A percentile compares a stretch with the other conserved stretches of the same genome.
These are phyloP conservation scores for Sugiyamaella grinbergsii DNA, from an alignment of 1,139 yeast genomes.

Conservation along the genomic window DNA sequence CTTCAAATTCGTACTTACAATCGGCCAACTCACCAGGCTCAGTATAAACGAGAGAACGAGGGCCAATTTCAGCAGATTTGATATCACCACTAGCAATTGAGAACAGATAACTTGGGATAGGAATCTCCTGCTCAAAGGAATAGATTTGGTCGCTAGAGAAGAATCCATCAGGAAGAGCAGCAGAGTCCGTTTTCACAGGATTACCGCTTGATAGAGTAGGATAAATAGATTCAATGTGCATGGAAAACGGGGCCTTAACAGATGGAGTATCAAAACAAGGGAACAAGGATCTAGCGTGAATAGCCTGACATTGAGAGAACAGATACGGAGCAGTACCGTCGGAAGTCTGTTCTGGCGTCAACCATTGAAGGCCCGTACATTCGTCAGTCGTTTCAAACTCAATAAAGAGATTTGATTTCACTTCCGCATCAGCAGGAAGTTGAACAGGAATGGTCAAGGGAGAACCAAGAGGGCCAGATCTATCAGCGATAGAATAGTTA, in stretches of 20 bases:
- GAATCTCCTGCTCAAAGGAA: slow-evolving; percentile 69
- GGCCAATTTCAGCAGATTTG: slow-evolving; percentile 70
- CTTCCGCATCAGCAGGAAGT: neutral
- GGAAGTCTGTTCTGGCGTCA: slow-evolving; percentile 75
- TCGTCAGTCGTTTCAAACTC: slow-evolving; percentile 66
- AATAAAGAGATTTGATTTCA: slow-evolving; percentile 44
- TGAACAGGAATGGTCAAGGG: slow-evolving; percentile 50
- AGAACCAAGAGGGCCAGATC: slow-evolving; percentile 69
- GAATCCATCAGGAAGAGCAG: slow-evolving; percentile 20
- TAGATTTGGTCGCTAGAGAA: slow-evolving; percentile 38
- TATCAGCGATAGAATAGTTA: slow-evolving; percentile 48
- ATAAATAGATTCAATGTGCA: slow-evolving; percentile 62
- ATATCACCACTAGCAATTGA: slow-evolving; percentile 88
- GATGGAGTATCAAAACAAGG: slow-evolving; percentile 94
- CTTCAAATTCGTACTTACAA: slow-evolving; percentile 77
- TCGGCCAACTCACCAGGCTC: slow-evolving; percentile 71
- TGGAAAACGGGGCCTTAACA: slow-evolving; percentile 65
- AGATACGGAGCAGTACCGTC: slow-evolving; percentile 73
- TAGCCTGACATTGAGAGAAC: slow-evolving; percentile 90
- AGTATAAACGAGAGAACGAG: slow-evolving; percentile 78
- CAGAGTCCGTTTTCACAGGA: slow-evolving; percentile 33
- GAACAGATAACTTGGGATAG: slow-evolving; percentile 82
- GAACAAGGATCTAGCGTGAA: slow-evolving; percentile 83
- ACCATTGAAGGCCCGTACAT: slow-evolving; percentile 87
- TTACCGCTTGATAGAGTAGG: slow-evolving; percentile 75